Percentiles rank a stretch among this genome's conserved stretches.
phyloP scores from a whole-genome alignment of 805 yeast species.

The Candida khao-thaluensis region DNA sequence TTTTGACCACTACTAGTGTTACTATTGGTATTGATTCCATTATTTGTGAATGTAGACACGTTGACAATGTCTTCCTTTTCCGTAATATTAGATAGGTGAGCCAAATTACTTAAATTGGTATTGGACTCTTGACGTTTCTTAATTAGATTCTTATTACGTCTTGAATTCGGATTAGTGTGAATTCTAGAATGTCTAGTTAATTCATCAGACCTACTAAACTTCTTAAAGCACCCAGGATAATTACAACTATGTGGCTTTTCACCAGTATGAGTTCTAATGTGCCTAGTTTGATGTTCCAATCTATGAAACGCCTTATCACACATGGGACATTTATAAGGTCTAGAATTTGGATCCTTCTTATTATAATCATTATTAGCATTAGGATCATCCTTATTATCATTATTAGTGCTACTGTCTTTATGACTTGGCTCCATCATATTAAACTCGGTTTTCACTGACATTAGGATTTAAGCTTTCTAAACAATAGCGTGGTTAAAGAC shows the following conservation, averaged over 20 bases:
- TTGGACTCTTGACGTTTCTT: constrained; percentile 13
- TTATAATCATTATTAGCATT: neutral
- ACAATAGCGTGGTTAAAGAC: constrained; percentile 3
- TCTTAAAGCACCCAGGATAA: constrained; percentile 67
- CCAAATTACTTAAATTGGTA: constrained; percentile 5
- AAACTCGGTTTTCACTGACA: constrained; percentile 8
- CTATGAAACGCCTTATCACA: constrained; percentile 76
- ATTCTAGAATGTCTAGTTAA: constrained; percentile 71
- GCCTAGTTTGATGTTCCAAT: constrained; percentile 76
- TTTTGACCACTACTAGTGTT: neutral
- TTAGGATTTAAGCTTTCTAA: constrained; percentile 1
- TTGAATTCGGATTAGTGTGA: constrained; percentile 67
- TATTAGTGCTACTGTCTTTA: neutral
- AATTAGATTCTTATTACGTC: constrained; percentile 51
- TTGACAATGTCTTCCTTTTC: constrained; percentile 1
- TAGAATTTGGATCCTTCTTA: constrained; percentile 27
- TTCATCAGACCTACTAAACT: constrained; percentile 70
- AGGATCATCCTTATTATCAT: neutral
- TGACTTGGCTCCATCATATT: constrained; percentile 4
- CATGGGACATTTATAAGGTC: constrained; percentile 73
- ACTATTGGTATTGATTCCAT: neutral
- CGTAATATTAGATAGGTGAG: constrained; percentile 3
- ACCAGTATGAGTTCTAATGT: constrained; percentile 77
- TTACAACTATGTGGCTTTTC: constrained; percentile 79
- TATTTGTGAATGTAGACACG: neutral